phyloP scores from a whole-genome alignment of 495 filamentous ascomycete species.

The Bombardia bombarda region DNA sequence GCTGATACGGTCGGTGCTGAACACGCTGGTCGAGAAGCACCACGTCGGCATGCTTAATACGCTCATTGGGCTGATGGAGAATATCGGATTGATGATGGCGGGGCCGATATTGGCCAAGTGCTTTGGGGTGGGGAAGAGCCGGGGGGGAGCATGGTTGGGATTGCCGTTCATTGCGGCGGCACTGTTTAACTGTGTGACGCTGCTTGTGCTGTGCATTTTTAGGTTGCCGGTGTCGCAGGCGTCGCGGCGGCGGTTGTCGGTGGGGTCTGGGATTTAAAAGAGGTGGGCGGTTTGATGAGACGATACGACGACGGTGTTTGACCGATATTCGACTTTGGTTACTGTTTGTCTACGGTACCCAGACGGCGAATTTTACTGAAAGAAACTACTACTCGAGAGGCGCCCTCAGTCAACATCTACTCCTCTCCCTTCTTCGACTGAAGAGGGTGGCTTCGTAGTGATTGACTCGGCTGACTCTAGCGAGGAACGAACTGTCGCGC shows the following conservation, averaged over 20 bases:
- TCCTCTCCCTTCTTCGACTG: neutral
- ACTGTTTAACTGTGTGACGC: slow-evolving; percentile 10
- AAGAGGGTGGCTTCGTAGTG: neutral
- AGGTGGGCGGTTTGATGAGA: neutral
- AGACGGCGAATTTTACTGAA: neutral
- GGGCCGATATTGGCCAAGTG: slow-evolving; percentile 21
- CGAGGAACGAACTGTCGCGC: neutral
- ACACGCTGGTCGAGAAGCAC: slow-evolving; percentile 25
- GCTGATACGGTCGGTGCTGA: slow-evolving; percentile 19
- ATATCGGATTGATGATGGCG: slow-evolving; percentile 15
- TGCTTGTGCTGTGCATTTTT: slow-evolving; percentile 16
- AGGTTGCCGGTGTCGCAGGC: slow-evolving; percentile 6
- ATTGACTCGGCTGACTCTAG: neutral
- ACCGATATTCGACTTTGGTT: too few relatives aligned
- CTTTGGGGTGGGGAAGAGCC: slow-evolving; percentile 16
- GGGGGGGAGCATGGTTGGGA: slow-evolving; percentile 19
- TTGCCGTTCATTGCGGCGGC: slow-evolving; percentile 20
- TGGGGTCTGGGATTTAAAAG: neutral
- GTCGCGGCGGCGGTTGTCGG: neutral
- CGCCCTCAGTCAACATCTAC: neutral
- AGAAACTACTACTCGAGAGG: neutral
- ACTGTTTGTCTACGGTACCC: too few relatives aligned
- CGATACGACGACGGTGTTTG: neutral
- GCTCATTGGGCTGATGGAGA: slow-evolving; percentile 21
- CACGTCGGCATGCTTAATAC: slow-evolving; percentile 25